Conservation (phyloP, 495 filamentous ascomycete genomes). For the Aspergillus homomorphus region DNA sequence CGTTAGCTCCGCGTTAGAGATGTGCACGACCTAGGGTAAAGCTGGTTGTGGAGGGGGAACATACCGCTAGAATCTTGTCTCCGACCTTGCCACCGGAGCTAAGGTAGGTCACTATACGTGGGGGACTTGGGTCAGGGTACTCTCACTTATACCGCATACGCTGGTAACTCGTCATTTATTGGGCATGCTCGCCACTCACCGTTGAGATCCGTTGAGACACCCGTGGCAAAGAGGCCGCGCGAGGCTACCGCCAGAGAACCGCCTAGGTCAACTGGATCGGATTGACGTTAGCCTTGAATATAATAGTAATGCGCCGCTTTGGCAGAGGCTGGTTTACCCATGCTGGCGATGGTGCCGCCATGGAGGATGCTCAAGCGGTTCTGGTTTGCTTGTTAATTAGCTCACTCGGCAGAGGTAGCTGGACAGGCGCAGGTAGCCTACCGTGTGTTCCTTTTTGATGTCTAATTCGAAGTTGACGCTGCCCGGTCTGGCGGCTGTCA, state of each 20-base stretch:
- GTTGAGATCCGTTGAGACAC: conserved; percentile 90
- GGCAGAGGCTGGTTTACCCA: conserved; percentile 51
- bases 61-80: conserved; percentile 65
- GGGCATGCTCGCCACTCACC: conserved; percentile 46
- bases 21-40: neutral
- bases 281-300: conserved; percentile 9
- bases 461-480: conserved; percentile 83
- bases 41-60: conserved; percentile 12
- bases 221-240: conserved; percentile 79
- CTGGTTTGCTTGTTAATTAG: conserved; percentile 36
- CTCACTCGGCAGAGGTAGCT: neutral
- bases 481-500: conserved; percentile 74
- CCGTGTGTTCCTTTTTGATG: conserved; percentile 85
- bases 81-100: conserved; percentile 79
- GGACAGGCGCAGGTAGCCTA: conserved; percentile 31
- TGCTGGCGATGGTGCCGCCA: conserved; percentile 90
- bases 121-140: neutral
- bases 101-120: conserved; percentile 78
- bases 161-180: neutral
- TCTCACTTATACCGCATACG: too few relatives aligned
- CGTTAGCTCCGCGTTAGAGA: conserved; percentile 22
- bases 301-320: too few relatives aligned
- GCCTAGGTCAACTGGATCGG: conserved; percentile 74
- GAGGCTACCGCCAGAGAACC: conserved; percentile 93
- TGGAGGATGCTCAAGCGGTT: conserved; percentile 89